Conservation (phyloP, 2,329 filamentous ascomycete genomes). For the Alternaria sp. region DNA sequence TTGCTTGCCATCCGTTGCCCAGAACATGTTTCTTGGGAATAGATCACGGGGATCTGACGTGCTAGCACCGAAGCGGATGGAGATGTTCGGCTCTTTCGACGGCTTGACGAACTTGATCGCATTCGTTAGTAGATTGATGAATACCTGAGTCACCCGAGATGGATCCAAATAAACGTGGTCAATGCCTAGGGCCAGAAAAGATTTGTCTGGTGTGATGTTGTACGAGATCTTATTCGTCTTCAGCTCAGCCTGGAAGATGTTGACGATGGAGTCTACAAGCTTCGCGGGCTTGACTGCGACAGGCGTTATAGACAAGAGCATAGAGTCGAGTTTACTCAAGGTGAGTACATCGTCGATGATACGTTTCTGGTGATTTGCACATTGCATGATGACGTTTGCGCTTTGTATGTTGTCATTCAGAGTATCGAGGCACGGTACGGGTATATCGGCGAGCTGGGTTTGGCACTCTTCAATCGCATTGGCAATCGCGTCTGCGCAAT, state of each 20-base stretch:
- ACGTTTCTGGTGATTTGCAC: constrained; percentile 57
- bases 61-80: constrained; percentile 50
- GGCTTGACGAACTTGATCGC: constrained; percentile 54
- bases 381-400: constrained; percentile 56
- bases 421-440: constrained; percentile 33
- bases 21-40: constrained; percentile 42
- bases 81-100: constrained; percentile 45
- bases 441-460: constrained; percentile 31
- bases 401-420: constrained; percentile 45
- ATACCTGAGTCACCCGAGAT: constrained; percentile 68
- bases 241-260: constrained; percentile 52
- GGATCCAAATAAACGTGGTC: constrained; percentile 54
- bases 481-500: constrained; percentile 55
- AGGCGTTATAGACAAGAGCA: constrained; percentile 54
- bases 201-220: constrained; percentile 46
- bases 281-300: constrained; percentile 49
- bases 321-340: constrained; percentile 56
- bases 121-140: constrained; percentile 77
- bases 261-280: constrained; percentile 47
- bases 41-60: constrained; percentile 31
- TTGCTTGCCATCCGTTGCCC: constrained; percentile 36
- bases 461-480: constrained; percentile 45
- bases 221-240: constrained; percentile 44
- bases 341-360: constrained; percentile 60
- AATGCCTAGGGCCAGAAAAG: constrained; percentile 47